Evolutionary conservation across 768 basidiomycete species (phyloP).

Genomic region (Fomitopsis pulvina): DNA sequence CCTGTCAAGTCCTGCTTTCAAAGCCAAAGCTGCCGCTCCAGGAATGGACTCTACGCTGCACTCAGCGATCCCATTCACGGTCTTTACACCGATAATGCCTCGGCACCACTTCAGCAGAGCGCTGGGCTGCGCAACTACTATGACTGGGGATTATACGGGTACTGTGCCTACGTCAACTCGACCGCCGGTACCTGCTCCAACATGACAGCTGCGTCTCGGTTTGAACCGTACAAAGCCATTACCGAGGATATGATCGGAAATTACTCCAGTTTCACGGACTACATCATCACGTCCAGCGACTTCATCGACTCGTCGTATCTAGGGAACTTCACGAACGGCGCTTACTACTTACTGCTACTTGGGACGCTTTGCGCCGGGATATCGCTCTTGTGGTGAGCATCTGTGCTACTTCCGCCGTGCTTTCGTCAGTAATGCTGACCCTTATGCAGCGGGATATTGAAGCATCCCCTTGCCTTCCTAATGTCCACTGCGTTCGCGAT

Average conservation of each 20-base stretch:
- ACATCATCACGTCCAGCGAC: constrained; percentile 43
- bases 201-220: constrained; percentile 48
- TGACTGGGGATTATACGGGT: constrained; percentile 75
- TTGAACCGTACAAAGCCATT: constrained; percentile 59
- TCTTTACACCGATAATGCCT: constrained; percentile 62
- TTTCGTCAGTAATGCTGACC: background rate
- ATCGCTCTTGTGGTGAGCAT: constrained; percentile 59
- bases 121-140: constrained; percentile 66
- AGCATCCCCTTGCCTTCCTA: constrained; percentile 60
- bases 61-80: constrained; percentile 52
- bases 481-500: constrained; percentile 58
- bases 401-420: constrained; percentile 2
- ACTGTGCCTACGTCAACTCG: constrained; percentile 64
- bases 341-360: constrained; percentile 70
- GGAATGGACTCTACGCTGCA: constrained; percentile 42
- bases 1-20: background rate
- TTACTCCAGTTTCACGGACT: constrained; percentile 48
- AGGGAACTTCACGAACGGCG: constrained; percentile 56
- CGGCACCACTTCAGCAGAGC: constrained; percentile 47
- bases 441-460: constrained; percentile 52
- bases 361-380: constrained; percentile 63
- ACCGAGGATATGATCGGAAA: constrained; percentile 62
- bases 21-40: constrained; percentile 19
- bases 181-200: constrained; percentile 61
- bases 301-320: constrained; percentile 59